These are phyloP conservation scores for Tolypocladium cylindrosporum DNA, from an alignment of 2,329 filamentous ascomycete species.

Conservation along the genomic window DNA sequence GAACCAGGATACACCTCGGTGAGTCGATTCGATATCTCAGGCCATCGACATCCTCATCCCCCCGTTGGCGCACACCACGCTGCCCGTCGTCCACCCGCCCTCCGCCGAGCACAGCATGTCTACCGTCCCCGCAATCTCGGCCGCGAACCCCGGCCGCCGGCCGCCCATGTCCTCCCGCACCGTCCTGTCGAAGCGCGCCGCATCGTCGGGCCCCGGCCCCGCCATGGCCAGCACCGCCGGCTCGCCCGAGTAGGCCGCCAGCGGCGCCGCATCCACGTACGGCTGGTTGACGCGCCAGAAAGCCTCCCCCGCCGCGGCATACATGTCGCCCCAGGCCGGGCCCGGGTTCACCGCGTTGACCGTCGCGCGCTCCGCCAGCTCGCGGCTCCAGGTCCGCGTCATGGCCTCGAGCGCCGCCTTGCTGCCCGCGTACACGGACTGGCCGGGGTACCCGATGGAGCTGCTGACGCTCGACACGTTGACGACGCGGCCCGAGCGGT, in stretches of 20 bases:
- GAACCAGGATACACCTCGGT: not conserved
- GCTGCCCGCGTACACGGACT: conserved; percentile 46
- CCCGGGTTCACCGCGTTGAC: conserved; percentile 50
- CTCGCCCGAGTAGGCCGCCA: conserved; percentile 23
- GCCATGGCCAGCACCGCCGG: conserved; percentile 16
- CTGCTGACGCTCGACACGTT: conserved; percentile 46
- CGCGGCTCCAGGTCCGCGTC: conserved; percentile 48
- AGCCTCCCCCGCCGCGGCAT: conserved; percentile 23
- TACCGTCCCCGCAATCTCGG: conserved; percentile 59
- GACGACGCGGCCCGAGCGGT: conserved; percentile 53
- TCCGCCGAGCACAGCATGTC: conserved; percentile 61
- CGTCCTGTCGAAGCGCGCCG: conserved; percentile 20
- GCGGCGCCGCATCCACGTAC: conserved; percentile 24
- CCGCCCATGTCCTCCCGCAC: conserved; percentile 23
- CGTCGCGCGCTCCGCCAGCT: conserved; percentile 41
- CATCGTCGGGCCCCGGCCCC: conserved; percentile 12
- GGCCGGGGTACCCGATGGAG: conserved; percentile 42
- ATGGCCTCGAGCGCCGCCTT: conserved; percentile 51
- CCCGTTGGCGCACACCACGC: conserved; percentile 62
- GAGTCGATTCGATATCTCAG: conserved; percentile 4
- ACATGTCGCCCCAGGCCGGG: conserved; percentile 44
- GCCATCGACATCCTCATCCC: conserved; percentile 30
- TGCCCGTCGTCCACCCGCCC: conserved; percentile 59
- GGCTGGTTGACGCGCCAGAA: conserved; percentile 29
- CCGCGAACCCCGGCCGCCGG: conserved; percentile 22